Conservation (phyloP, 257 asterid genomes). For the Anisodus acutangulus region DNA sequence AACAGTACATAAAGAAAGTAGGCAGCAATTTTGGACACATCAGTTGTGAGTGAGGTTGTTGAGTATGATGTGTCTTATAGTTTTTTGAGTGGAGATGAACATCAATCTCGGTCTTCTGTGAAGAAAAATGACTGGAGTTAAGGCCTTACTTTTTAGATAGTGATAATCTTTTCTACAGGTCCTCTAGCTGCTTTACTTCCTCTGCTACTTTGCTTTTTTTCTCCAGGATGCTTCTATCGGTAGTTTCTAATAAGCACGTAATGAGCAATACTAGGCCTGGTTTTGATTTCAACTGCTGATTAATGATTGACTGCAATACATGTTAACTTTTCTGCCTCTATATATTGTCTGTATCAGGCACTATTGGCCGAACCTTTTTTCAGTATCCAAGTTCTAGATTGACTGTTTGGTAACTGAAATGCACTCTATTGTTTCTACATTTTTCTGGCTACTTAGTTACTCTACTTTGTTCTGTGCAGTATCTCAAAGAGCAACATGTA, state of each 20-base stretch:
- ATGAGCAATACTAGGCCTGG: neutral
- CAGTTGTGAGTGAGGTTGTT: neutral
- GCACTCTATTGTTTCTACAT: neutral
- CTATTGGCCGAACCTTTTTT: neutral
- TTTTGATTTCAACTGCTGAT: constrained; percentile 17
- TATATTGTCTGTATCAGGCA: neutral
- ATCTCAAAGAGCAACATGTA: constrained; percentile 84
- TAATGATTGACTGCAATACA: neutral
- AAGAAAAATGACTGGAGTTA: neutral
- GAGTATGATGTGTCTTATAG: neutral
- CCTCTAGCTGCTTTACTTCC: neutral
- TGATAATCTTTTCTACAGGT: neutral
- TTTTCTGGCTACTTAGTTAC: constrained; percentile 35
- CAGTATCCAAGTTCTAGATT: constrained; percentile 16
- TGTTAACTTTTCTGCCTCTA: neutral
- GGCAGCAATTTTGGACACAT: neutral
- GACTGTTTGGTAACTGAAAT: constrained; percentile 13
- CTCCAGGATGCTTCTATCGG: neutral
- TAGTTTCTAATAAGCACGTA: neutral
- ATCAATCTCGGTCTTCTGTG: neutral
- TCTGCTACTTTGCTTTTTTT: constrained; percentile 12
- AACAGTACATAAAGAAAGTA: neutral
- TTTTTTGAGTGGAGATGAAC: neutral
- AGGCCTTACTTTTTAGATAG: constrained; percentile 11
- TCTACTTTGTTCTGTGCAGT: constrained; percentile 54